Evolutionary conservation across 2,329 filamentous ascomycete species (phyloP), one percentile per base, ranked within the genome.

Genomic region (Thelonectria blattea): DNA sequence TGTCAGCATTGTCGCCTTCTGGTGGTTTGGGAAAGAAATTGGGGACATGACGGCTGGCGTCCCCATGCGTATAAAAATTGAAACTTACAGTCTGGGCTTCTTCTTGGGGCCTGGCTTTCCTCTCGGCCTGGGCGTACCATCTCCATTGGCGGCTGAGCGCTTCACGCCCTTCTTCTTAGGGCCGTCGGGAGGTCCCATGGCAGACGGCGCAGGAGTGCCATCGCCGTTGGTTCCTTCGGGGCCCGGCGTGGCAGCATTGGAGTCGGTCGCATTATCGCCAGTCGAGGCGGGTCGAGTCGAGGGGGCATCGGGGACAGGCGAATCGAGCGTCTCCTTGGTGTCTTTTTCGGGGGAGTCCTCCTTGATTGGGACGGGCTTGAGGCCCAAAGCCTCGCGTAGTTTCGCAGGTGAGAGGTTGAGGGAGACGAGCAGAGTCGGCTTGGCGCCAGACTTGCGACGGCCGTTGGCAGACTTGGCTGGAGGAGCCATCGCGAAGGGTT

Each of bases 81-180:
- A 43, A 30, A 90, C 93, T 80, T 90, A 97, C 94, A 97, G 79
- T 83, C 91, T 89, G 66, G 91, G 89, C 81, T 96, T 97, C 87
- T 97, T 97, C 86, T 97, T 98, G 0, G 94, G 94, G 7, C 94
- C 94, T 7, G 95, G 94, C 80, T 96, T 96, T 73, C 91, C 91
- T 74, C 91, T 83, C 56, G 88, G 82, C 76, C 91, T 93, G n/a
- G 88, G 81, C 24, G 80, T 73, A 34, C 81, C 82, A 65, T 93
- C 91, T 75, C 79, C 82, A 56, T 83, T 86, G 41, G 85, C 82
- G 69, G 90, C 90, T 20, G 86, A 85, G 66, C 89, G 85, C 75
- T 92, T 90, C 34, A 85, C 81, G 34, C 89, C 88, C 77, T 93
- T 93, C 80, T 91, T 92, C 81, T 91, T 93, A 12, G 82, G 79